A percentile compares a stretch with the other conserved stretches of the same genome.
phyloP scores from a whole-genome alignment of 1,139 yeast genomes.

The Pichia sp. region DNA sequence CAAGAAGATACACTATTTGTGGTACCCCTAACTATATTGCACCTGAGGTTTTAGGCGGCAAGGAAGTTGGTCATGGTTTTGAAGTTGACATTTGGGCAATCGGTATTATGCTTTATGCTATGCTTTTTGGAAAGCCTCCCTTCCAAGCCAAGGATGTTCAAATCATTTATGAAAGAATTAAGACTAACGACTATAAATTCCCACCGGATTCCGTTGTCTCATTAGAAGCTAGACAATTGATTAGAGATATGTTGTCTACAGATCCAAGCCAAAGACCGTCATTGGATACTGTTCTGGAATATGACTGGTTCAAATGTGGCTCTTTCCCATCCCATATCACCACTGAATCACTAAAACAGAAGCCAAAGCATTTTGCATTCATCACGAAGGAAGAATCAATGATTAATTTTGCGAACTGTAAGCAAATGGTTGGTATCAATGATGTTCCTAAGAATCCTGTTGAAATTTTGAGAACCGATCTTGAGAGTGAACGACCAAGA shows the following conservation, averaged over 20 bases:
- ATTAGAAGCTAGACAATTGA: conserved; percentile 62
- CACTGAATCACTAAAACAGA: conserved; percentile 52
- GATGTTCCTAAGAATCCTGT: conserved; percentile 49
- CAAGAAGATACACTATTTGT: conserved; percentile 86
- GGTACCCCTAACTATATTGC: conserved; percentile 99
- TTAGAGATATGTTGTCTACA: conserved; percentile 63
- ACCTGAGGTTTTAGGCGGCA: conserved; percentile 91
- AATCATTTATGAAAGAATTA: conserved; percentile 87
- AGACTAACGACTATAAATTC: conserved; percentile 71
- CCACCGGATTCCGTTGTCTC: conserved; percentile 67
- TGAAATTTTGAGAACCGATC: conserved; percentile 61
- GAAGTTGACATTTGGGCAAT: conserved; percentile 97
- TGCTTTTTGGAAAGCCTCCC: conserved; percentile 91
- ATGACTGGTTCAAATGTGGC: conserved; percentile 73
- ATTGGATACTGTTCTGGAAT: conserved; percentile 68
- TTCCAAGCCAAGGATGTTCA: conserved; percentile 95
- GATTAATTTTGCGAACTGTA: conserved; percentile 61
- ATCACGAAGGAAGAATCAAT: conserved; percentile 58
- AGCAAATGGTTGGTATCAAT: conserved; percentile 58
- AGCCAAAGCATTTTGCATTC: conserved; percentile 47
- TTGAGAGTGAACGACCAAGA: conserved; percentile 62
- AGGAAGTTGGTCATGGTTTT: conserved; percentile 81
- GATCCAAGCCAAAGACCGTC: conserved; percentile 82
- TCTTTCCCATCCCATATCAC: conserved; percentile 73
- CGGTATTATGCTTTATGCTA: conserved; percentile 91